Conservation (phyloP, 169 alveolate genomes). For the Miamiensis avidus region DNA sequence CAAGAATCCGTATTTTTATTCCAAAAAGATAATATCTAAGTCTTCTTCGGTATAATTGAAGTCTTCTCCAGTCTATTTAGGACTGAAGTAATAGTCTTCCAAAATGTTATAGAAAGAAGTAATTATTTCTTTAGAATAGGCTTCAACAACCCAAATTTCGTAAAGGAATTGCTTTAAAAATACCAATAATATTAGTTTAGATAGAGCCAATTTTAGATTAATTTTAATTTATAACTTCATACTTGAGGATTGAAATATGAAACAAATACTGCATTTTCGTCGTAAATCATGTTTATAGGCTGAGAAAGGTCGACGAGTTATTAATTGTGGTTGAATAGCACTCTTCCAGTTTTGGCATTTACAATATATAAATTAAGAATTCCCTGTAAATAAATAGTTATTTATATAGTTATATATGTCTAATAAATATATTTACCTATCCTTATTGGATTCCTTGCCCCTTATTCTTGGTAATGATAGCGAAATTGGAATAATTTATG, state of each 20-base stretch:
- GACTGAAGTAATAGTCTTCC: background rate
- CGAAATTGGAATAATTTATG: slow-evolving; percentile 14
- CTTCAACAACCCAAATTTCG: background rate
- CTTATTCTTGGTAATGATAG: slow-evolving; percentile 2
- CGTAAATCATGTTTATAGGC: slow-evolving; percentile 19
- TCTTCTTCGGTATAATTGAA: slow-evolving; percentile 8
- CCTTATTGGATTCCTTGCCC: background rate
- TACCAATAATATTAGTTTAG: background rate
- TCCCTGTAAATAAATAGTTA: background rate
- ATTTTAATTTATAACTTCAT: too few relatives aligned
- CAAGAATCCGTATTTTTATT: slow-evolving; percentile 21
- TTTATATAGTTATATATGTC: too few relatives aligned
- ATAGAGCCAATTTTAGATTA: too few relatives aligned
- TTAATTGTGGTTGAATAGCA: slow-evolving; percentile 6
- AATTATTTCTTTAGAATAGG: background rate
- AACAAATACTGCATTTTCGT: slow-evolving; percentile 22
- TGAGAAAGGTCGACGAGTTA: background rate
- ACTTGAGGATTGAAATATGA: slow-evolving; percentile 14
- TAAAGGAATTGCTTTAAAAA: background rate
- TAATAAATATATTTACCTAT: background rate
- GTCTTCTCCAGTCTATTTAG: background rate
- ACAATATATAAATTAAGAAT: slow-evolving; percentile 5
- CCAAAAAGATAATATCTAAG: slow-evolving; percentile 7
- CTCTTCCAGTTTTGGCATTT: slow-evolving; percentile 21
- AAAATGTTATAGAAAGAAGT: background rate